Evolutionary conservation across 495 filamentous ascomycete species (phyloP), one percentile per base, ranked within the genome.

Genomic region (Umbilicaria muhlenbergii): DNA sequence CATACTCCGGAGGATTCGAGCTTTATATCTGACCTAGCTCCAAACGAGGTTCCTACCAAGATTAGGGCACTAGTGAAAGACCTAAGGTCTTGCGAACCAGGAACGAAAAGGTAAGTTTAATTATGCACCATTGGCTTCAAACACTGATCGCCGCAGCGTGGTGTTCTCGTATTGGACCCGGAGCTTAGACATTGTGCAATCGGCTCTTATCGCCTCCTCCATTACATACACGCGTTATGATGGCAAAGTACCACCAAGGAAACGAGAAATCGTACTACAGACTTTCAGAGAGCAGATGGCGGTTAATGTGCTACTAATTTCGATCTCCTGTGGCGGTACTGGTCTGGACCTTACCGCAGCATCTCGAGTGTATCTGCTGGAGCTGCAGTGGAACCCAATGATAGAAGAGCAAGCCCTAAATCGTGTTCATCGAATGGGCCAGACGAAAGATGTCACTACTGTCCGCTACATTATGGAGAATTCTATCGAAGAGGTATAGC

Each of bases 31-130:
- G 1, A 69, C 66, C 43, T 68, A 77, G 38, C 61, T 60, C 36
- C 73, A 77, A 50, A 65, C 33, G 77, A 85, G 67, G 11, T 60
- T 79, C 19, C 75, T 71, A 3, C 67, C 67, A 31, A 94, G 93
- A 58, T 70, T 68, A 38, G 82, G 84, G 0, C 88, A 82, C 0
- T 84, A 85, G 49, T 89, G 83, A 17, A 94, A 94, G 60, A 93
- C 85, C 0, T 74, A 68, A 32, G 78, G 78, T 3, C 69, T 89
- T 5, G 46, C 91, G 7, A 58, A 75, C 17, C 73, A 78, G 32
- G 67, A 65, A 73, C 44, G 67, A 75, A 45, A 63, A 67, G 38
- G 70, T 78, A 49, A 81, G 75, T 53, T 21, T 5, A 2, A 5
- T 21, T 5, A 21, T 5, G 19, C 5, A 21, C 5, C 58, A 66